A percentile compares a stretch with the other conserved stretches of the same genome.
Conservation (phyloP, 352 stramenopile species). For the Phytophthora citricola region DNA sequence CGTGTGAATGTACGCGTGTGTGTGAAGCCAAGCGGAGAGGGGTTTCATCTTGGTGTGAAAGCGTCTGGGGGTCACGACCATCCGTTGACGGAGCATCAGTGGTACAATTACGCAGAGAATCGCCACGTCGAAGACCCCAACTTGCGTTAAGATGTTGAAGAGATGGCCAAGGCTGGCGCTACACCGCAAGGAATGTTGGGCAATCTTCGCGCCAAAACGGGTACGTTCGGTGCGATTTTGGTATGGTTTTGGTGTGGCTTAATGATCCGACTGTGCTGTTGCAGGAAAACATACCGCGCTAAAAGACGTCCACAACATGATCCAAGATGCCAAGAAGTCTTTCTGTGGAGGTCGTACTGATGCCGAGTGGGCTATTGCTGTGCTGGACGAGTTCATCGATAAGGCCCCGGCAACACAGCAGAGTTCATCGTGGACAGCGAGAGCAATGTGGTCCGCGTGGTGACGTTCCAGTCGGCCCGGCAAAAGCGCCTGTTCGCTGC, state of each 20-base stretch:
- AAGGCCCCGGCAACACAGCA: background rate
- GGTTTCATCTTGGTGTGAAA: conserved; percentile 1
- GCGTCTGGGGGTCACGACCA: background rate
- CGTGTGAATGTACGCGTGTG: conserved; percentile 1
- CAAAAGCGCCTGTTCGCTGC: background rate
- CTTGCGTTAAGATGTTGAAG: background rate
- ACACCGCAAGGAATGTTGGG: conserved; percentile 3
- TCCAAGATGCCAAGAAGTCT: background rate
- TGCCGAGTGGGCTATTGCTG: background rate
- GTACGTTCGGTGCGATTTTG: background rate
- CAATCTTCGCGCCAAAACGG: background rate
- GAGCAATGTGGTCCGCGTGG: background rate
- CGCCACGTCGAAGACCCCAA: background rate
- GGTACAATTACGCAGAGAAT: conserved; percentile 7
- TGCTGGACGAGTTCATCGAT: conserved; percentile 12
- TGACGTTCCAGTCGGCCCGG: conserved; percentile 8
- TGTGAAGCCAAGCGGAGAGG: background rate
- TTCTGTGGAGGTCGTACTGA: background rate
- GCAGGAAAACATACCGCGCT: conserved; percentile 3
- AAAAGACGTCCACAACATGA: conserved; percentile 13
- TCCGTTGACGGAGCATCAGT: background rate
- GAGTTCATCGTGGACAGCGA: conserved; percentile 14
- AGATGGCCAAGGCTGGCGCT: conserved; percentile 2
- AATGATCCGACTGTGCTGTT: background rate
- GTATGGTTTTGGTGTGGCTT: background rate